These are phyloP conservation scores for Sphagnum tenellum DNA, from an alignment of 225 moss, liverwort and hornwort genomes.

Conservation along the genomic window DNA sequence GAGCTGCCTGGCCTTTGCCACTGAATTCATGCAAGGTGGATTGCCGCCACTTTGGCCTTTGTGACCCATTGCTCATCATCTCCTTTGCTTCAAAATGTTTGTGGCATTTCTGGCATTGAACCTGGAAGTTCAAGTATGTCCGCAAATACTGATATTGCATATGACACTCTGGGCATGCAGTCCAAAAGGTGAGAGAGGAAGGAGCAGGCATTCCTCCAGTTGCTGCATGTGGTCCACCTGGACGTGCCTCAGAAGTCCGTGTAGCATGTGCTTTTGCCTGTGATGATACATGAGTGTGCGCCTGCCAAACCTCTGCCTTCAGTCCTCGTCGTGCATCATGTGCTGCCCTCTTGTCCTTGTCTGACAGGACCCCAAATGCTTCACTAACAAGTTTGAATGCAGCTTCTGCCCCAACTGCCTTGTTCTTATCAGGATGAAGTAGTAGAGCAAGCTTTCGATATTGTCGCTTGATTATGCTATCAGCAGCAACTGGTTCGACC, in stretches of 20 bases:
- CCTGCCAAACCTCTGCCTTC: constrained; percentile 27
- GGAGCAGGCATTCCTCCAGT: neutral
- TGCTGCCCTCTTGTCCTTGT: constrained; percentile 51
- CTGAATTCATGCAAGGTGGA: constrained; percentile 9
- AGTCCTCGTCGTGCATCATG: constrained; percentile 60
- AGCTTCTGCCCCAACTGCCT: constrained; percentile 75
- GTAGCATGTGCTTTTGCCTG: constrained; percentile 20
- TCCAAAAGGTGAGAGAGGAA: constrained; percentile 51
- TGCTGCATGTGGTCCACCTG: constrained; percentile 8
- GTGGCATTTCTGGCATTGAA: constrained; percentile 73
- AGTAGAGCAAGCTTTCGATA: constrained; percentile 75
- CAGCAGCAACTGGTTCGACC: constrained; percentile 70
- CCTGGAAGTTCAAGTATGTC: constrained; percentile 47
- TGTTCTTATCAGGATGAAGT: constrained; percentile 97
- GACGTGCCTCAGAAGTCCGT: constrained; percentile 11
- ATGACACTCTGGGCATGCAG: constrained; percentile 65
- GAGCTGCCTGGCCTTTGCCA: constrained; percentile 16
- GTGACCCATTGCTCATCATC: constrained; percentile 19
- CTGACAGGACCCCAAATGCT: constrained; percentile 76
- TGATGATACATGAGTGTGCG: constrained; percentile 11
- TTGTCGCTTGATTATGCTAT: constrained; percentile 68
- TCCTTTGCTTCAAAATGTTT: constrained; percentile 58
- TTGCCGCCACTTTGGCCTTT: constrained; percentile 14
- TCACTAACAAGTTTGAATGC: constrained; percentile 93
- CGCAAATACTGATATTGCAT: constrained; percentile 86